These are phyloP conservation scores for Stellera chamaejasme DNA, from an alignment of 345 rosid species.

Conservation along the genomic window DNA sequence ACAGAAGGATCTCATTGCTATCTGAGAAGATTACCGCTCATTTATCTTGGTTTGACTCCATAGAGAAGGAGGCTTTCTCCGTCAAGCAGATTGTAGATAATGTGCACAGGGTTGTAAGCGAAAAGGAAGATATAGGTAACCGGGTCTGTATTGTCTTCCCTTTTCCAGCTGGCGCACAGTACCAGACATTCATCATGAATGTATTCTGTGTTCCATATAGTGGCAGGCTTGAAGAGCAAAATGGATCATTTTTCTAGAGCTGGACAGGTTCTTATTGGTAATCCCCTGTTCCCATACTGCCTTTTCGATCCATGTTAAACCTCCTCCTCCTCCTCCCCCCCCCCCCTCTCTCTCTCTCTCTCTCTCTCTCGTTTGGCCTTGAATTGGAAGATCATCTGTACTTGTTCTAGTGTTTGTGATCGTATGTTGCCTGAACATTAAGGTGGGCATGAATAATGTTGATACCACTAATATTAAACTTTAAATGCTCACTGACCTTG, in stretches of 20 bases:
- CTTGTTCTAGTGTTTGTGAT: not conserved
- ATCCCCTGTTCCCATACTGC: slow-evolving; percentile 9
- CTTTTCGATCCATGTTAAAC: slow-evolving; percentile 10
- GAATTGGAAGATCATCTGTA: not conserved
- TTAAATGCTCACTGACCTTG: not conserved
- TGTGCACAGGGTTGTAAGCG: slow-evolving; percentile 44
- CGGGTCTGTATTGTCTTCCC: slow-evolving; percentile 21
- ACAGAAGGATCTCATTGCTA: slow-evolving; percentile 39
- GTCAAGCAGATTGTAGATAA: slow-evolving; percentile 49
- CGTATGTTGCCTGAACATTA: not conserved
- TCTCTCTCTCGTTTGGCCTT: not conserved
- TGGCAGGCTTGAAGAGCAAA: slow-evolving; percentile 55
- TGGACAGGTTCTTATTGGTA: slow-evolving; percentile 54
- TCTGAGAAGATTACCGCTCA: slow-evolving; percentile 57
- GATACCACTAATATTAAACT: not conserved
- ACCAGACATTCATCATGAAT: not conserved
- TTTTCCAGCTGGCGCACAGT: slow-evolving; percentile 2
- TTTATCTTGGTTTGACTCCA: slow-evolving; percentile 60
- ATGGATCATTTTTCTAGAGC: slow-evolving; percentile 47
- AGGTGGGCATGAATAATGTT: not conserved
- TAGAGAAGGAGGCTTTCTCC: slow-evolving; percentile 64
- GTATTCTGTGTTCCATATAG: slow-evolving; percentile 31
- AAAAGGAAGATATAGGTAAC: slow-evolving; percentile 79
- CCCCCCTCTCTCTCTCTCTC: too few relatives aligned
- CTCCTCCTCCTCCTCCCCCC: too few relatives aligned